These are phyloP conservation scores for Candida wancherniae DNA, from an alignment of 805 yeast genomes.

Conservation along the genomic window DNA sequence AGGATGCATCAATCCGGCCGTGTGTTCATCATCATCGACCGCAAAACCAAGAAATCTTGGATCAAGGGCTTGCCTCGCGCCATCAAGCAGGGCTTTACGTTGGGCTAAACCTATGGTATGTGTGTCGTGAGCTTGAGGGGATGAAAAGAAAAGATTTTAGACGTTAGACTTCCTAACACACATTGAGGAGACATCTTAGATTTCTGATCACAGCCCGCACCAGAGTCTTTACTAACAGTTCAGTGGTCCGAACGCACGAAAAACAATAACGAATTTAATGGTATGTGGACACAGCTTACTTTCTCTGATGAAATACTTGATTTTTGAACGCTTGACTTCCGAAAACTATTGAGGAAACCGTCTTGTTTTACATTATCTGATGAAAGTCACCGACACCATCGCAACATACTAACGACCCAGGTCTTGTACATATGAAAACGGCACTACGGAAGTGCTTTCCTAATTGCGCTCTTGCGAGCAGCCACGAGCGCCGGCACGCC, in stretches of 20 bases:
- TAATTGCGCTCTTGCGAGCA: no score
- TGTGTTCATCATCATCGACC: constrained; percentile 73
- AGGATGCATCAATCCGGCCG: constrained; percentile 87
- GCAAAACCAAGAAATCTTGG: constrained; percentile 68
- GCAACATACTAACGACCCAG: constrained; percentile 9
- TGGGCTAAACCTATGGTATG: constrained; percentile 20
- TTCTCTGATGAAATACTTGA: constrained; percentile 21
- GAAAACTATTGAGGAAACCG: constrained; percentile 22
- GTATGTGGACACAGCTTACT: not conserved
- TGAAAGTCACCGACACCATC: constrained; percentile 2
- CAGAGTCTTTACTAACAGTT: constrained; percentile 11
- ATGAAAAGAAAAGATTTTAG: constrained; percentile 33
- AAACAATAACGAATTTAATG: constrained; percentile 2
- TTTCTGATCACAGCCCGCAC: no score
- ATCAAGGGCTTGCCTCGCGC: constrained; percentile 74
- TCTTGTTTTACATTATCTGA: constrained; percentile 18
- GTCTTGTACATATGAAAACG: constrained; percentile 12
- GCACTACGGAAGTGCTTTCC: no score
- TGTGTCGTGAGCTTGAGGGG: constrained; percentile 11
- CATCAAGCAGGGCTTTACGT: constrained; percentile 45
- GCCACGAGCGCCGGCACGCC: no score
- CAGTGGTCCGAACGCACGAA: constrained; percentile 2
- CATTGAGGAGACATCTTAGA: constrained; percentile 32
- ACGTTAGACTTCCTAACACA: constrained; percentile 41
- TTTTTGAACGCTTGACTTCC: constrained; percentile 29